Base-by-base conservation (phyloP, 805 yeast genomes). In the Wickerhamomyces rabaulensis region DNA sequence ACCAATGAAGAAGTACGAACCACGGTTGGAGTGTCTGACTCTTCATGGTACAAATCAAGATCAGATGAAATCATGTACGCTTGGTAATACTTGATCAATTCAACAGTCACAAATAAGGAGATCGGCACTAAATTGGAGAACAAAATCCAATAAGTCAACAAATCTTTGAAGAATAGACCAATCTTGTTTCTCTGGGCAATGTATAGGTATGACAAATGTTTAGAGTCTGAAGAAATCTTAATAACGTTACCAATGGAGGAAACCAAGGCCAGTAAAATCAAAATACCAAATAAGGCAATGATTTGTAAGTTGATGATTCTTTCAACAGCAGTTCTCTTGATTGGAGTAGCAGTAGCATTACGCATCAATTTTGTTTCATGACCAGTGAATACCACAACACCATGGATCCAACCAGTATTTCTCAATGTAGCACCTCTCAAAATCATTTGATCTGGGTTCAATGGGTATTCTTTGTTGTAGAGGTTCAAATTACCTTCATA, bases 321-420 rank as follows among this genome's bases (percentile, higher is more conserved):
- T 70, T 94, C 99, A 13, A 95, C 97, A 22, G 96, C 96, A 0
- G 99, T 94, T 58, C 95, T 78, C 64, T 94, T 94, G 59, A 94
- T 95, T 10, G 99, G 99, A 2, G 99, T 84, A 2, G 99, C 97
- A 2, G 98, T 91, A 17, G 99, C 99, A 69, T 94, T 94, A 63
- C 99, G 80, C 98, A 94, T 92, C 54, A 94, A 74, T 61, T 94
- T 94, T 0, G 99, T 94, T 68, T 94, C 99, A 64, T 95, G 99
- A 19, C 99, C 99, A 0, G 99, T 94, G 64, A 92, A 94, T 1
- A 94, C 80, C 2, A 88, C 97, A 43, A 89, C 74, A 20, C 99
- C 99, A 57, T 87, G 87, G 39, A 94, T 80, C 97, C 97, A 94
- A 39, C 82, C 87, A 0, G 99, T 95, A 61, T 94, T 94, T 66